A percentile compares a stretch with the other conserved stretches of the same genome.
These are phyloP conservation scores for Neospora caninum DNA, from an alignment of 169 alveolate genomes.

Conservation along the genomic window DNA sequence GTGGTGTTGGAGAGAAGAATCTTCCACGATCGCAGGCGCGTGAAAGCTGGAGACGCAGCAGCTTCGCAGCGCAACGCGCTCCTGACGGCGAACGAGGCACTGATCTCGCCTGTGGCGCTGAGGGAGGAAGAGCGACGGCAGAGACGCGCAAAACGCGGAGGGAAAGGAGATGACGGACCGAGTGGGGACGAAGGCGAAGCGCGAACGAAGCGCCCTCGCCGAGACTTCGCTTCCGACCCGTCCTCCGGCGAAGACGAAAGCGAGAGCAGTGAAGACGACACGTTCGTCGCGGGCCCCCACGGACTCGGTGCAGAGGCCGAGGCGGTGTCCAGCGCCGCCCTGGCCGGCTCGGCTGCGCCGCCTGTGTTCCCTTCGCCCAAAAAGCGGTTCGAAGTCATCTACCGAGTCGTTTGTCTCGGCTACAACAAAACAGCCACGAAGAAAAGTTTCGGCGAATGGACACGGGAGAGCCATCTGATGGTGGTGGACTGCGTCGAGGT, in stretches of 20 bases:
- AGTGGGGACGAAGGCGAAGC: background rate
- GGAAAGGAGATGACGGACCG: background rate
- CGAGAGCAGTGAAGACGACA: background rate
- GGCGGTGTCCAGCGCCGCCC: background rate
- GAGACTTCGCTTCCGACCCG: no score
- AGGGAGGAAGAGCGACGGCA: background rate
- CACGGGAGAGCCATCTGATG: background rate
- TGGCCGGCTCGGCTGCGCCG: background rate
- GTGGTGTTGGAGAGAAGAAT: background rate
- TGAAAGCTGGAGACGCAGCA: background rate
- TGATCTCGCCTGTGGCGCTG: background rate
- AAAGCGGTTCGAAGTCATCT: background rate
- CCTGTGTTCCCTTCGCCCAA: background rate
- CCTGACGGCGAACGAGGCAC: background rate
- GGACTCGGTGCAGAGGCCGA: background rate
- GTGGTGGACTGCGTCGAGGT: background rate
- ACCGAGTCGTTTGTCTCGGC: background rate
- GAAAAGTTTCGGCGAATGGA: background rate
- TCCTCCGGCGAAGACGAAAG: background rate
- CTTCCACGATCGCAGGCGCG: background rate
- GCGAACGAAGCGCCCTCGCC: background rate
- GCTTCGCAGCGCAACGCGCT: background rate
- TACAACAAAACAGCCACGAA: background rate
- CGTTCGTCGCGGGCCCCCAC: background rate
- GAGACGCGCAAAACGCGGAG: background rate